Base-by-base conservation (phyloP, 2,329 filamentous ascomycete species). In the Aureobasidium sp. region DNA sequence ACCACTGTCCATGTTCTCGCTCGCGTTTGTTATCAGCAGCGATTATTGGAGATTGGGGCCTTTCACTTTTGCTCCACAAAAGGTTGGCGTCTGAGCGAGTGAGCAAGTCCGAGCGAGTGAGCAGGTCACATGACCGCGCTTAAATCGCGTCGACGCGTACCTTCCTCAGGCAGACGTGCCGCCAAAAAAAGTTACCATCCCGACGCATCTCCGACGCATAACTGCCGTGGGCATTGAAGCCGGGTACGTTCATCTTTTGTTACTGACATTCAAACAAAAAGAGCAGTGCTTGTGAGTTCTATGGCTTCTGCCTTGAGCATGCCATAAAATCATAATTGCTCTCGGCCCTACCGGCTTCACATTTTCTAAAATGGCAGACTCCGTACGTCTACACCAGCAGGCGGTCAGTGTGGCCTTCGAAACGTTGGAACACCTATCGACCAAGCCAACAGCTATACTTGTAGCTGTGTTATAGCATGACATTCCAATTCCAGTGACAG, bases 381-480 rank as follows among this genome's bases (percentile, higher is more conserved):
- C 21, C 21, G 21, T 21, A 29, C 11, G 21, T 13, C 14, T 58
- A 21, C 54, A 48, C 21, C 30, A 47, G 6, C 37, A 32, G 21
- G 54, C 42, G 9, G 8, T 13, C 4, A 11, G 36, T 5, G 32
- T 47, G 3, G 54, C 54, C 5, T 34, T 3, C 14, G 16, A 76
- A 41, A n/a, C 65, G 0, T 16, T 59, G 9, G 48, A 55, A 13
- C 58, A 63, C 25, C 34, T 61, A 5, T 9, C 29, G 13, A 30
- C 58, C 6, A 69, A 69, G 27, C 36, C 68, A 1, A 67, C 65
- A 30, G 64, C 69, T 16, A 73, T 67, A 55, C 72, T 71, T 67
- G 68, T 76, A 13, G 74, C 68, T 14, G 65, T 77, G n/a, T 65
- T 76, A 45, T 54, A 37, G 44, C 61, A 64, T 21, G 62, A 61